Evolutionary conservation across 371 early-diverging fungal species (phyloP).

Genomic region (Dichotomocladium elegans): DNA sequence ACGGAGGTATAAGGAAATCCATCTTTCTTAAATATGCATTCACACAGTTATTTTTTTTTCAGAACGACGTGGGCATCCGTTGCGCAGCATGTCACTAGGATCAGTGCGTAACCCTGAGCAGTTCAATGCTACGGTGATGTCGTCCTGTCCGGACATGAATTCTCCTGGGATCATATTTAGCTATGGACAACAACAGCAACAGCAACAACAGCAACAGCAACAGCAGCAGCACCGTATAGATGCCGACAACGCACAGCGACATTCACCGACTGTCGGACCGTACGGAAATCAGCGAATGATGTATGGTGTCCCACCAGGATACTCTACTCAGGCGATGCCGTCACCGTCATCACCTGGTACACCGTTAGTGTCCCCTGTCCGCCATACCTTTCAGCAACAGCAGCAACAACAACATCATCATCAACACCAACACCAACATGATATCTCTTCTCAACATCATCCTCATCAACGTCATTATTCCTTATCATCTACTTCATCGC

Average conservation of each 20-base stretch:
- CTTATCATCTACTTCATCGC: constrained; percentile 19
- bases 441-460: too few relatives aligned
- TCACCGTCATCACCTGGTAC: constrained; percentile 37
- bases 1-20: background rate
- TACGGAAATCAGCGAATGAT: constrained; percentile 7
- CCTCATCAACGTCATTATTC: constrained; percentile 14
- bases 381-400: constrained; percentile 22
- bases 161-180: constrained; percentile 1
- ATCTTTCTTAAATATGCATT: too few relatives aligned
- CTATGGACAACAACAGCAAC: background rate
- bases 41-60: too few relatives aligned
- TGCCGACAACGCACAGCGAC: constrained; percentile 1
- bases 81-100: constrained; percentile 36
- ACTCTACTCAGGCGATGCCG: constrained; percentile 16
- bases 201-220: background rate
- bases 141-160: too few relatives aligned
- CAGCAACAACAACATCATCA: background rate
- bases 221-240: background rate
- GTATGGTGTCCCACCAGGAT: constrained; percentile 13
- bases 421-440: constrained; percentile 7
- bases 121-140: background rate
- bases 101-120: constrained; percentile 2
- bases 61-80: constrained; percentile 26
- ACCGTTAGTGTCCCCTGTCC: constrained; percentile 32
- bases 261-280: constrained; percentile 12